Evolutionary conservation across 495 filamentous ascomycete species (phyloP).

Genomic region (Ramalina intermedia): DNA sequence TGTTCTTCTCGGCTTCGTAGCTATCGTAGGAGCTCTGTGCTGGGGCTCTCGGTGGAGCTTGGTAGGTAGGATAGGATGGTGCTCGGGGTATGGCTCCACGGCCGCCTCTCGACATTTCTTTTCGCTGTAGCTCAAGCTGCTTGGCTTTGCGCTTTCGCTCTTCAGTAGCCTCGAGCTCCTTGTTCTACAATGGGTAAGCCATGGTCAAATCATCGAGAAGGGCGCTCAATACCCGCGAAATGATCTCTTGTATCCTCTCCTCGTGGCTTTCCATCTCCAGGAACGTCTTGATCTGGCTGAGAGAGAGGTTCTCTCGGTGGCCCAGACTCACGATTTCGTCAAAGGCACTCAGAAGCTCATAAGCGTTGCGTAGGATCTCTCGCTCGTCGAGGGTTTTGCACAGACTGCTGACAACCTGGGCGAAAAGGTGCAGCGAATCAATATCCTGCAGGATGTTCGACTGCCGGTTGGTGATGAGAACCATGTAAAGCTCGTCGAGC

Average conservation of each 20-base stretch:
- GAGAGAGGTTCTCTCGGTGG: slow-evolving; percentile 86
- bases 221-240: slow-evolving; percentile 59
- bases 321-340: slow-evolving; percentile 92
- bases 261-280: slow-evolving; percentile 98
- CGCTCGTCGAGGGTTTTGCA: slow-evolving; percentile 93
- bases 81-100: slow-evolving; percentile 48
- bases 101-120: slow-evolving; percentile 56
- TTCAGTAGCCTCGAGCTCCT: slow-evolving; percentile 93
- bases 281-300: slow-evolving; percentile 96
- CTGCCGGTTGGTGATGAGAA: slow-evolving; percentile 97
- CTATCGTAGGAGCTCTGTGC: slow-evolving; percentile 74
- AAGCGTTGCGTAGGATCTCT: slow-evolving; percentile 87
- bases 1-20: slow-evolving; percentile 96
- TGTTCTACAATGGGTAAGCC: slow-evolving; percentile 50
- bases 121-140: slow-evolving; percentile 94
- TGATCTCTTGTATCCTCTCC: slow-evolving; percentile 95
- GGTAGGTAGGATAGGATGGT: slow-evolving; percentile 80
- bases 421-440: slow-evolving; percentile 91
- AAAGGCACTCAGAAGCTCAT: slow-evolving; percentile 87
- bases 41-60: slow-evolving; percentile 56
- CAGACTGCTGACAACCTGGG: slow-evolving; percentile 88
- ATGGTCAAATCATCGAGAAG: background rate
- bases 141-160: slow-evolving; percentile 97
- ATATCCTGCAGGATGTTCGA: slow-evolving; percentile 99
- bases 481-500: slow-evolving; percentile 97